Evolutionary conservation across 2,329 filamentous ascomycete species (phyloP).

Genomic region (Sclerotinia minor): DNA sequence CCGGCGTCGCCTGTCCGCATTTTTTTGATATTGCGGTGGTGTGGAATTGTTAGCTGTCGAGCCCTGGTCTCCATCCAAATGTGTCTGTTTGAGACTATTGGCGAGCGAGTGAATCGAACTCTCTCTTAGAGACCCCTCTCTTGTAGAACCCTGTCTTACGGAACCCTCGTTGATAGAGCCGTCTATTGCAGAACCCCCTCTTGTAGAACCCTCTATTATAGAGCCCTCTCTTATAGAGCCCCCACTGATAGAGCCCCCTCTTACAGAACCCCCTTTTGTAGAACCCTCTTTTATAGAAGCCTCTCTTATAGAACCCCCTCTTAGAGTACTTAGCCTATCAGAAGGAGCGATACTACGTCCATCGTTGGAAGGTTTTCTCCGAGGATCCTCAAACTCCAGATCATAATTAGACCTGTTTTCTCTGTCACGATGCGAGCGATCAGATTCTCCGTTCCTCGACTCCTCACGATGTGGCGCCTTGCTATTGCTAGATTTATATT

Average conservation of each 20-base stretch:
- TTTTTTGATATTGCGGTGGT: not conserved
- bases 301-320: not conserved
- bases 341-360: not conserved
- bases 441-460: not conserved
- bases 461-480: too few relatives aligned
- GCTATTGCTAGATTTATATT: not conserved
- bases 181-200: not conserved
- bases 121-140: too few relatives aligned
- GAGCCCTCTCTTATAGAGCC: not conserved
- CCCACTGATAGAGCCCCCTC: too few relatives aligned
- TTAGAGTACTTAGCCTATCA: not conserved
- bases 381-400: not conserved
- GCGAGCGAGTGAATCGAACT: too few relatives aligned
- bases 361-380: too few relatives aligned
- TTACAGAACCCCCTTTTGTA: not conserved
- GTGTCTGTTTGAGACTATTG: too few relatives aligned
- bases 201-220: too few relatives aligned
- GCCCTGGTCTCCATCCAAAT: not conserved
- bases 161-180: too few relatives aligned
- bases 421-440: not conserved
- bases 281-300: too few relatives aligned
- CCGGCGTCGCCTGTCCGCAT: not conserved
- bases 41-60: not conserved
- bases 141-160: too few relatives aligned
- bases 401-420: not conserved